These are phyloP conservation scores for Cercospora nicotianae DNA, from an alignment of 2,329 filamentous ascomycete species.

Conservation along the genomic window DNA sequence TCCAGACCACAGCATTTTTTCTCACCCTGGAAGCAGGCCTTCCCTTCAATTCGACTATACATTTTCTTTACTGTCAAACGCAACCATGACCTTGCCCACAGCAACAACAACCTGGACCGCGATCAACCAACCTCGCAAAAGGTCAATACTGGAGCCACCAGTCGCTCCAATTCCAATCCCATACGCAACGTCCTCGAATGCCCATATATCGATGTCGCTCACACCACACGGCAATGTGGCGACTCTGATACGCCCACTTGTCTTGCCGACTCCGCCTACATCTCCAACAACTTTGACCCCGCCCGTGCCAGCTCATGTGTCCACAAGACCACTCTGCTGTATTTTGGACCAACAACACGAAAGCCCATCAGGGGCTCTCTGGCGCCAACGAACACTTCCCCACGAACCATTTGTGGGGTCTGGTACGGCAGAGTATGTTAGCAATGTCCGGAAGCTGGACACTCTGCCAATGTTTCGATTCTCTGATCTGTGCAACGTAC, in stretches of 20 bases:
- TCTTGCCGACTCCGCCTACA: constrained; percentile 1
- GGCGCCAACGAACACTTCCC: not conserved
- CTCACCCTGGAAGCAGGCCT: constrained; percentile 12
- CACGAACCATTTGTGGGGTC: not conserved
- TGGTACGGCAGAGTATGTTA: not conserved
- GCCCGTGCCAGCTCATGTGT: not conserved
- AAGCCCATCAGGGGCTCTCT: not conserved
- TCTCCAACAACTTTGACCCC: not conserved
- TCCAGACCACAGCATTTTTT: not conserved
- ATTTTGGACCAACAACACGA: not conserved
- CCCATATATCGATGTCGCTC: constrained; percentile 4
- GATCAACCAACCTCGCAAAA: not conserved
- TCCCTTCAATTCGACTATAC: not conserved
- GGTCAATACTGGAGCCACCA: not conserved
- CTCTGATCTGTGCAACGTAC: not conserved
- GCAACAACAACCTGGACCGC: not conserved
- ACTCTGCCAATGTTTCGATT: not conserved
- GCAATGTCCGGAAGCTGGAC: not conserved
- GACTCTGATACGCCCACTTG: constrained; percentile 1
- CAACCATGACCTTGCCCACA: not conserved
- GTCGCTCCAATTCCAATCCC: not conserved
- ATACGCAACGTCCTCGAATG: not conserved
- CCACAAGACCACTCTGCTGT: not conserved
- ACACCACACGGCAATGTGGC: not conserved
- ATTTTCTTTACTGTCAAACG: not conserved